Conservation (phyloP, 495 filamentous ascomycete genomes). For the Hyaloscypha finlandica region DNA sequence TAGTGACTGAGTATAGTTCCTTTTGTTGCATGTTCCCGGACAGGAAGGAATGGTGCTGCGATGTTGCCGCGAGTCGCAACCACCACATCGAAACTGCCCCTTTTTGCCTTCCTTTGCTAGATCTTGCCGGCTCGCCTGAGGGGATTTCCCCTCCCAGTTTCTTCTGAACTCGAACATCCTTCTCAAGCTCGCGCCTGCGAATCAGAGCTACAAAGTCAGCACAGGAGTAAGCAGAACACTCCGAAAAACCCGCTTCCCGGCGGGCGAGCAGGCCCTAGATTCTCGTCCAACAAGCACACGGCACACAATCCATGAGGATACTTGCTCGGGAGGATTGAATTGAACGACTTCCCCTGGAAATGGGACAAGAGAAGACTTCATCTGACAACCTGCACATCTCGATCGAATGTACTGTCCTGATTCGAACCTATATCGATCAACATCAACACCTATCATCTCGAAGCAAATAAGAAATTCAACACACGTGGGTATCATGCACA, state of each 20-base stretch:
- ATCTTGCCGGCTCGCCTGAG: too few relatives aligned
- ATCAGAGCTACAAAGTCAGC: not conserved
- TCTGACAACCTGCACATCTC: not conserved
- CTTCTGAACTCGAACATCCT: too few relatives aligned
- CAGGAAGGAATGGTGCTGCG: too few relatives aligned
- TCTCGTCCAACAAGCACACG: not conserved
- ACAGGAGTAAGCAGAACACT: not conserved
- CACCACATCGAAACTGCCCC: too few relatives aligned
- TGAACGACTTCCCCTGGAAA: not conserved
- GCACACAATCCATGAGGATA: not conserved
- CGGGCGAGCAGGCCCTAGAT: not conserved
- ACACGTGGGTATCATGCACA: not conserved
- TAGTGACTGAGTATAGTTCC: too few relatives aligned
- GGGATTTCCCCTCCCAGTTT: too few relatives aligned
- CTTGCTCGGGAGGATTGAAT: not conserved
- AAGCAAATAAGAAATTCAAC: not conserved
- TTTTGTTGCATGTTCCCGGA: too few relatives aligned
- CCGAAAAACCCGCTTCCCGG: not conserved
- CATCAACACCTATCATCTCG: not conserved
- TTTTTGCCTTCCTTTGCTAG: too few relatives aligned
- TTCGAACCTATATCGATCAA: not conserved
- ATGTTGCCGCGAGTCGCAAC: too few relatives aligned
- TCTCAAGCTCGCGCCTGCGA: not conserved
- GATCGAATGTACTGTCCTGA: not conserved
- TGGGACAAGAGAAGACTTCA: not conserved